These are phyloP conservation scores for Plantago lanceolata DNA, from an alignment of 305 asterid genomes.

Conservation along the genomic window DNA sequence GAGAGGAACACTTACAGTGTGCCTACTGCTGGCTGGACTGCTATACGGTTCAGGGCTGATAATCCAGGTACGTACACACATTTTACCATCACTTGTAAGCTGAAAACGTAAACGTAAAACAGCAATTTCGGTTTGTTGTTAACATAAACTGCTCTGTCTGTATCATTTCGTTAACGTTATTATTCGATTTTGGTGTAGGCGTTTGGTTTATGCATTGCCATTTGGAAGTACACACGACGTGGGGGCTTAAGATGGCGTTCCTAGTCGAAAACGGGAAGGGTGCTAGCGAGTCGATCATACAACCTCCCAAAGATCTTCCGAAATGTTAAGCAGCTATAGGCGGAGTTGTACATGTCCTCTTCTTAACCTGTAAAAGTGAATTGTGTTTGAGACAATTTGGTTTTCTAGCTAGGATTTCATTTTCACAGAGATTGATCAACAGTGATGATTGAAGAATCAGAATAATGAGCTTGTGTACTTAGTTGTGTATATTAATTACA, in stretches of 20 bases:
- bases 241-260: conserved; percentile 77
- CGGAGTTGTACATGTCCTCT: background rate
- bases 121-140: too few relatives aligned
- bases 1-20: conserved; percentile 62
- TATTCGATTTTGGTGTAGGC: conserved; percentile 35
- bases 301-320: conserved; percentile 65
- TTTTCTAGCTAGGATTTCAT: background rate
- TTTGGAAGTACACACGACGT: conserved; percentile 66
- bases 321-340: conserved; percentile 34
- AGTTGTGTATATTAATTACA: too few relatives aligned
- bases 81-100: background rate
- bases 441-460: background rate
- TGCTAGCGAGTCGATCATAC: conserved; percentile 45
- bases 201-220: conserved; percentile 74
- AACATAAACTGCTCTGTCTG: too few relatives aligned
- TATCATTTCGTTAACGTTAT: background rate
- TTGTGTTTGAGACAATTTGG: background rate
- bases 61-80: conserved; percentile 63
- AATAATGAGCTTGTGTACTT: background rate
- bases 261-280: conserved; percentile 59
- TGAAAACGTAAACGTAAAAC: too few relatives aligned
- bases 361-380: background rate
- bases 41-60: conserved; percentile 59
- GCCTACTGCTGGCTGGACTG: conserved; percentile 65
- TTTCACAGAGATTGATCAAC: background rate